phyloP scores from a whole-genome alignment of 2,329 filamentous ascomycete genomes.

The Sphaerostilbella broomeana region DNA sequence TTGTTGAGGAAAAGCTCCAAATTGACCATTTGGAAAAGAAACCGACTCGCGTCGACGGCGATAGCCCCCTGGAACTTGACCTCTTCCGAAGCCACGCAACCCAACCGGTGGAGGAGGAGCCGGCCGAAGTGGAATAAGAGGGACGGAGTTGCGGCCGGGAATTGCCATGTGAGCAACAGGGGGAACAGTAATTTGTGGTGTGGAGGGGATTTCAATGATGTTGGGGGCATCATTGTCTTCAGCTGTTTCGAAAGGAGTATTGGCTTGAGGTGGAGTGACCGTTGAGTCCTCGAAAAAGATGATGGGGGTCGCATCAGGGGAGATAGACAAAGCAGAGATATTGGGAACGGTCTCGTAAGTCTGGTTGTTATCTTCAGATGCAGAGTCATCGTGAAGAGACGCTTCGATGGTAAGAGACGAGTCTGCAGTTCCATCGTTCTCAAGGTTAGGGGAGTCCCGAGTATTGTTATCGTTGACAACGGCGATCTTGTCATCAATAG shows the following conservation, averaged over 20 bases:
- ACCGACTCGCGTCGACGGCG: too few species aligned
- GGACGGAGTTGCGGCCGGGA: background rate
- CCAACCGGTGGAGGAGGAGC: too few species aligned
- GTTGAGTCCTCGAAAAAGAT: background rate
- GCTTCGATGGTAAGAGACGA: background rate
- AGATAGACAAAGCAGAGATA: background rate
- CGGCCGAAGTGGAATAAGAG: too few species aligned
- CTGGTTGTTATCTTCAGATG: background rate
- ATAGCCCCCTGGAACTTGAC: too few species aligned
- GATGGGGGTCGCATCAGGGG: background rate
- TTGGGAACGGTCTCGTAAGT: background rate
- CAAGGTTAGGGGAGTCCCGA: background rate
- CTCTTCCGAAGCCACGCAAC: too few species aligned
- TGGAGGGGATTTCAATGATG: background rate
- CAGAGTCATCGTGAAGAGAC: background rate
- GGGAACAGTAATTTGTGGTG: background rate
- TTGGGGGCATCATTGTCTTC: background rate
- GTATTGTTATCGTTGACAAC: too few species aligned
- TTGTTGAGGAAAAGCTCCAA: background rate
- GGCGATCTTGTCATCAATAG: background rate
- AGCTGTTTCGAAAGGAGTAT: too few species aligned
- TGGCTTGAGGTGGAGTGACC: background rate
- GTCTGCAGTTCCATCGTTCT: background rate
- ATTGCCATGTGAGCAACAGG: background rate
- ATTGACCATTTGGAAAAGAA: background rate